Conservation (phyloP, 1,284 basidiomycete genomes). For the Cystobasidium pallidum region DNA sequence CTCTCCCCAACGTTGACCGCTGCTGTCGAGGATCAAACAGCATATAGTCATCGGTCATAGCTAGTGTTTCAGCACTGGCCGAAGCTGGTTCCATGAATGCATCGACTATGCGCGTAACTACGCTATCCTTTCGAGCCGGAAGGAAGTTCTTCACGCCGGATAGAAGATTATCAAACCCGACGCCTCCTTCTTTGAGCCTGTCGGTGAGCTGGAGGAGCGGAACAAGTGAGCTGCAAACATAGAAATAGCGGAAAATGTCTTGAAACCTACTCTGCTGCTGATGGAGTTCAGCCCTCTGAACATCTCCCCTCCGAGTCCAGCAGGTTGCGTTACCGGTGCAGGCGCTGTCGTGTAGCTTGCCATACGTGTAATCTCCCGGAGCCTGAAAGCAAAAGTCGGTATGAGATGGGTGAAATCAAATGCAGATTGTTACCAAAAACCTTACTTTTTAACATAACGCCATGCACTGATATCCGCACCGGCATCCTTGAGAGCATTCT, state of each 20-base stretch:
- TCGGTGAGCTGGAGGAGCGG: constrained; percentile 74
- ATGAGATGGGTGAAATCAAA: too few species aligned
- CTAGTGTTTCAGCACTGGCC: constrained; percentile 86
- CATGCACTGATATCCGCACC: constrained; percentile 83
- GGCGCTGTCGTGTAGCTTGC: constrained; percentile 81
- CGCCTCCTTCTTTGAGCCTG: constrained; percentile 86
- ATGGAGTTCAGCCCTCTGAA: constrained; percentile 91
- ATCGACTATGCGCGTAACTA: constrained; percentile 88
- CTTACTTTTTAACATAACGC: constrained; percentile 82
- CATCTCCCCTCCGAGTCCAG: constrained; percentile 65
- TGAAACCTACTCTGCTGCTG: constrained; percentile 73
- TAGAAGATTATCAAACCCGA: constrained; percentile 83
- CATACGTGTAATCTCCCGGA: constrained; percentile 89
- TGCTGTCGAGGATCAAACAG: constrained; percentile 85
- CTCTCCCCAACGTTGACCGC: constrained; percentile 60
- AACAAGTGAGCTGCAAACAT: neutral
- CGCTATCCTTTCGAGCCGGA: constrained; percentile 89
- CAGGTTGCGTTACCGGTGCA: constrained; percentile 58
- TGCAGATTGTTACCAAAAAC: too few species aligned
- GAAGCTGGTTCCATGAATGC: constrained; percentile 95
- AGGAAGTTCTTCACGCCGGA: constrained; percentile 98
- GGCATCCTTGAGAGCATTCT: constrained; percentile 77
- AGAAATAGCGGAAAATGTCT: neutral
- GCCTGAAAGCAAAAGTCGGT: constrained; percentile 57
- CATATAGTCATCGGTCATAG: constrained; percentile 95